phyloP scores from a whole-genome alignment of 768 basidiomycete genomes.

The Hericium coralloides region DNA sequence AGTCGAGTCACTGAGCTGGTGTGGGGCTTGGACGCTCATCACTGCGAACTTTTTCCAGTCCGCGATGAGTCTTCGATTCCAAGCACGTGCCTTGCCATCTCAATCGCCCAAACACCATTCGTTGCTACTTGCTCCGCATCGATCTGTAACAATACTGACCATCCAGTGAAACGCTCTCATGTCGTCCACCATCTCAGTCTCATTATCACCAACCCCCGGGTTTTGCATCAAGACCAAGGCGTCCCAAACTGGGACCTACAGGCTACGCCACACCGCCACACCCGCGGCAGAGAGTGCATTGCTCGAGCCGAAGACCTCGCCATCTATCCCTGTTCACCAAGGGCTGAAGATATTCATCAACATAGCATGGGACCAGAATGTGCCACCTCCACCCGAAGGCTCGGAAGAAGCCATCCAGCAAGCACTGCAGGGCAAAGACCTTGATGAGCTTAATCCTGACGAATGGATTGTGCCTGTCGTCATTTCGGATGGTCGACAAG shows the following conservation, averaged over 20 bases:
- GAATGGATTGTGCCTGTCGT: constrained; percentile 65
- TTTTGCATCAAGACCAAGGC: constrained; percentile 62
- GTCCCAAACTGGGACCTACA: constrained; percentile 31
- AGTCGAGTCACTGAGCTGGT: not conserved
- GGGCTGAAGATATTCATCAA: constrained; percentile 68
- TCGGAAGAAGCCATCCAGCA: constrained; percentile 48
- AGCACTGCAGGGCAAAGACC: constrained; percentile 41
- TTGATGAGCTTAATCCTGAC: constrained; percentile 29
- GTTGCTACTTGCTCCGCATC: not conserved
- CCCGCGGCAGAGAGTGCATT: constrained; percentile 11
- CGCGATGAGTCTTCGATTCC: not conserved
- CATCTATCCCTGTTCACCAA: constrained; percentile 28
- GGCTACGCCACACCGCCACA: constrained; percentile 17
- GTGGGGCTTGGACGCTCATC: not conserved
- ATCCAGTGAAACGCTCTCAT: not conserved
- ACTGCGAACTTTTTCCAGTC: no score
- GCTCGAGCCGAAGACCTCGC: constrained; percentile 6
- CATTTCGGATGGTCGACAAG: constrained; percentile 53
- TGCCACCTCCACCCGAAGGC: constrained; percentile 60
- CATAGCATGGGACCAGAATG: constrained; percentile 57
- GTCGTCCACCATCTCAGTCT: constrained; percentile 1
- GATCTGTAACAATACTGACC: not conserved
- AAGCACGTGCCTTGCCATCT: not conserved
- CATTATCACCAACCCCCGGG: constrained; percentile 41
- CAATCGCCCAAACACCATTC: not conserved